Percentiles rank a stretch among this genome's conserved stretches.
Conservation (phyloP, 345 rosid genomes). For the Corchorus olitorius region DNA sequence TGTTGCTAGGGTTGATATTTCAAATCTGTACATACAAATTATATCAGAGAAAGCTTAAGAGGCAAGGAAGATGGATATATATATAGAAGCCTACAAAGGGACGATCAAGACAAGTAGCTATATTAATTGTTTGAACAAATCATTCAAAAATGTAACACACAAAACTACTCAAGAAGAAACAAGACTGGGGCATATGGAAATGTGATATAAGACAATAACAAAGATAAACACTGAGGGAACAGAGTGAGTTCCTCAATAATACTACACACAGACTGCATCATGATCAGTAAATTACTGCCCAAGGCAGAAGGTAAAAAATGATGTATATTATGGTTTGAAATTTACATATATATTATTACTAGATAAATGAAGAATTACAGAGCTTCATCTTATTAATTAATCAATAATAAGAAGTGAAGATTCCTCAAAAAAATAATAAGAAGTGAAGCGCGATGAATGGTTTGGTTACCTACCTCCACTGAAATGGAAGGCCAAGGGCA, state of each 20-base stretch:
- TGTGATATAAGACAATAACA: constrained; percentile 11
- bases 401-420: no score
- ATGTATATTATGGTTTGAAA: no score
- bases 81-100: no score
- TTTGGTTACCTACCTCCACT: constrained; percentile 78
- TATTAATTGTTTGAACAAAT: background rate
- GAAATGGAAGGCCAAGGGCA: constrained; percentile 90
- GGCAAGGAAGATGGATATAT: no score
- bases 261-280: no score
- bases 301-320: background rate
- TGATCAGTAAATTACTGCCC: background rate
- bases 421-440: constrained; percentile 10
- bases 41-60: no score
- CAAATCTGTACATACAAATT: no score
- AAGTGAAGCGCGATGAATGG: constrained; percentile 6
- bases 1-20: constrained; percentile 90
- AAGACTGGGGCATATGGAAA: background rate
- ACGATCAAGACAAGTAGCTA: constrained; percentile 18
- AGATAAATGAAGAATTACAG: background rate
- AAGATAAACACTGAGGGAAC: background rate
- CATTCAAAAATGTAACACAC: background rate
- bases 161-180: background rate
- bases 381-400: constrained; percentile 9
- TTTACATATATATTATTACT: no score
- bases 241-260: no score